phyloP scores from a whole-genome alignment of 2,329 filamentous ascomycete genomes.

The Ilyonectria robusta region DNA sequence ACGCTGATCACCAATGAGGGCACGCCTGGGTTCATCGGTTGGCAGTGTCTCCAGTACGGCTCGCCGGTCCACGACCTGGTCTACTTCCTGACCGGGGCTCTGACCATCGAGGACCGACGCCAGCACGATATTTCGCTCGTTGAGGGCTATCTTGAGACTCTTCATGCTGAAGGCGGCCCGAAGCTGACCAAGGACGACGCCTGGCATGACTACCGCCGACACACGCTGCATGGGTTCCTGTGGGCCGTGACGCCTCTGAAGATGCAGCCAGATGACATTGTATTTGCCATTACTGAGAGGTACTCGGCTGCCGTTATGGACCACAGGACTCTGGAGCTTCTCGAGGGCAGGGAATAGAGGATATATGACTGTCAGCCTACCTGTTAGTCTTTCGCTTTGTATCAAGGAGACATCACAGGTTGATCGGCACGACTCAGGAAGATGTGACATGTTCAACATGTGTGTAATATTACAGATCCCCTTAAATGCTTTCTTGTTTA shows the following conservation, averaged over 20 bases:
- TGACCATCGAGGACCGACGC: slow-evolving; percentile 20
- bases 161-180: slow-evolving; percentile 17
- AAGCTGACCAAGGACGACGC: slow-evolving; percentile 12
- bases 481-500: neutral
- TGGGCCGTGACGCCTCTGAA: slow-evolving; percentile 23
- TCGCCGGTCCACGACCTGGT: slow-evolving; percentile 20
- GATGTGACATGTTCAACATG: too few relatives aligned
- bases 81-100: slow-evolving; percentile 20
- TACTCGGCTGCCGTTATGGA: slow-evolving; percentile 21
- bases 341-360: neutral
- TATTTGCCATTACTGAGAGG: slow-evolving; percentile 22
- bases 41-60: slow-evolving; percentile 26
- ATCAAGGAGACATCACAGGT: too few relatives aligned
- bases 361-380: neutral
- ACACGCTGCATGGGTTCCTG: slow-evolving; percentile 22
- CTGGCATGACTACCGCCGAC: slow-evolving; percentile 24
- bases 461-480: too few relatives aligned
- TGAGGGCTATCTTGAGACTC: slow-evolving; percentile 15
- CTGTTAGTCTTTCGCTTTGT: too few relatives aligned
- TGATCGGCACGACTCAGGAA: too few relatives aligned
- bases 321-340: slow-evolving; percentile 20
- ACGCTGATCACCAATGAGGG: slow-evolving; percentile 24
- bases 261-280: slow-evolving; percentile 21
- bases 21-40: slow-evolving; percentile 24
- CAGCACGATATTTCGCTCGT: slow-evolving; percentile 7